Percentiles rank a stretch among this genome's conserved stretches.
Evolutionary conservation across 163 green algal species (phyloP).

Genomic region (Scenedesmus sp.): DNA sequence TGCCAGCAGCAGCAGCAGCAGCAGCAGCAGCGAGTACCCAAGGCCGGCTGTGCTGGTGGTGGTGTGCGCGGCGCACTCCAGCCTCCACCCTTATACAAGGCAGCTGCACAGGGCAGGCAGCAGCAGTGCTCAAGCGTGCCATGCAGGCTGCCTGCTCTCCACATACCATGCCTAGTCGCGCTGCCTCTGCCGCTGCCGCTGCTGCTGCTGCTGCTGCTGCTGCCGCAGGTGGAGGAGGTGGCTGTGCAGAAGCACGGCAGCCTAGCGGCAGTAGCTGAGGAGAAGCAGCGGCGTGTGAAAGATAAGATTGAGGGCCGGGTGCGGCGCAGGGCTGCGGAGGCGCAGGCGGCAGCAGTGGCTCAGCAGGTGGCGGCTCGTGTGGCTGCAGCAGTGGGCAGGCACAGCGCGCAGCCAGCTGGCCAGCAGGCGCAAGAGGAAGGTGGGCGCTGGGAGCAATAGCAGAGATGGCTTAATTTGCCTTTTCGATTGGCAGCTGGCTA

Average conservation of each 20-base stretch:
- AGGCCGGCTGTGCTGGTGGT: not conserved
- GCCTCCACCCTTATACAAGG: not conserved
- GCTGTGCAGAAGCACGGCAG: constrained; percentile 40
- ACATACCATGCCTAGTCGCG: not conserved
- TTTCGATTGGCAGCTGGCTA: not conserved
- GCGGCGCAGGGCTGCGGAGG: constrained; percentile 9
- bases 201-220: not conserved
- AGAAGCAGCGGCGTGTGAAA: constrained; percentile 10
- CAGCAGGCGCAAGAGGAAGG: not conserved
- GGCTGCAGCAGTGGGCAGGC: not conserved
- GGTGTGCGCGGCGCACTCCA: too few relatives aligned
- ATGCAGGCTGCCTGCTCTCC: too few relatives aligned
- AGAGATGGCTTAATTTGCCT: not conserved
- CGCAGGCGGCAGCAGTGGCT: not conserved
- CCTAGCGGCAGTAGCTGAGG: constrained; percentile 11
- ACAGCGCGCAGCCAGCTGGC: not conserved
- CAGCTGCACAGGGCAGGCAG: not conserved
- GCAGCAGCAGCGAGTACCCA: not conserved
- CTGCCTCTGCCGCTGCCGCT: not conserved
- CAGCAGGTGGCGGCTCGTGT: not conserved
- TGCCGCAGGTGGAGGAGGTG: constrained; percentile 36
- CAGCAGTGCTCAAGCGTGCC: not conserved
- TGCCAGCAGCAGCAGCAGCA: not conserved
- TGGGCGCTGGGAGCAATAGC: not conserved
- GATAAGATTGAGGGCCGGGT: constrained; percentile 30